A percentile compares a stretch with the other conserved stretches of the same genome.
Conservation (phyloP, 1,139 yeast genomes). For the Candida sp. region DNA sequence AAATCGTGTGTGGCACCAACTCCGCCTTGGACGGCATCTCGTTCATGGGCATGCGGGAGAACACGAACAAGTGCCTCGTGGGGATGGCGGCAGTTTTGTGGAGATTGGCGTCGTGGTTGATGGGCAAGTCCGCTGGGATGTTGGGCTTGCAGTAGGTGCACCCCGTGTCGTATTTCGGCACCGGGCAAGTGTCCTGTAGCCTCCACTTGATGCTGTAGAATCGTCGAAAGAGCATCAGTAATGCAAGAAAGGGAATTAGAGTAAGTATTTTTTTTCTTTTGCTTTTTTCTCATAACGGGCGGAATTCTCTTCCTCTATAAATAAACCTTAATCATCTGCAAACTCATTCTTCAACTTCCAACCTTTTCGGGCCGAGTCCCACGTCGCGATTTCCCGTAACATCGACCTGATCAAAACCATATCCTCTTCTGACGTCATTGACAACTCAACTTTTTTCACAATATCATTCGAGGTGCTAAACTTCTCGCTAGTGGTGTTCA, state of each 20-base stretch:
- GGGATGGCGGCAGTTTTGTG: conserved; percentile 50
- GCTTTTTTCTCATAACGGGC: not conserved
- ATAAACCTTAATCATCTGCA: conserved; percentile 3
- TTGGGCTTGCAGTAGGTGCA: conserved; percentile 62
- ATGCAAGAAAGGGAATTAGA: conserved; percentile 16
- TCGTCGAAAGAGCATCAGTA: conserved; percentile 6
- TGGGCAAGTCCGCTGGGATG: conserved; percentile 45
- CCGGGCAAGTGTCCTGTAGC: conserved; percentile 42
- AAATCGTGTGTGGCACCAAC: conserved; percentile 39
- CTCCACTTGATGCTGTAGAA: conserved; percentile 12
- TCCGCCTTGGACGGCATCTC: conserved; percentile 67
- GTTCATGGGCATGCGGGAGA: conserved; percentile 42
- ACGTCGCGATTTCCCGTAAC: conserved; percentile 68
- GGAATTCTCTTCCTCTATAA: not conserved
- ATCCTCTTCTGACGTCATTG: conserved; percentile 55
- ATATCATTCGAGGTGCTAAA: conserved; percentile 65
- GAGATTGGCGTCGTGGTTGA: conserved; percentile 42
- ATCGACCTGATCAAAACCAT: conserved; percentile 69
- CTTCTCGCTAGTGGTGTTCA: conserved; percentile 35
- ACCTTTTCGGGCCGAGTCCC: conserved; percentile 60
- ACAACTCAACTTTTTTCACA: conserved; percentile 50
- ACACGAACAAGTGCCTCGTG: conserved; percentile 60
- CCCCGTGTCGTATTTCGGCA: conserved; percentile 59
- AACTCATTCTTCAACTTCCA: conserved; percentile 74
- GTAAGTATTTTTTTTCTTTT: not conserved